Evolutionary conservation across 805 yeast species (phyloP).

Genomic region (Scheffersomyces stipitis): DNA sequence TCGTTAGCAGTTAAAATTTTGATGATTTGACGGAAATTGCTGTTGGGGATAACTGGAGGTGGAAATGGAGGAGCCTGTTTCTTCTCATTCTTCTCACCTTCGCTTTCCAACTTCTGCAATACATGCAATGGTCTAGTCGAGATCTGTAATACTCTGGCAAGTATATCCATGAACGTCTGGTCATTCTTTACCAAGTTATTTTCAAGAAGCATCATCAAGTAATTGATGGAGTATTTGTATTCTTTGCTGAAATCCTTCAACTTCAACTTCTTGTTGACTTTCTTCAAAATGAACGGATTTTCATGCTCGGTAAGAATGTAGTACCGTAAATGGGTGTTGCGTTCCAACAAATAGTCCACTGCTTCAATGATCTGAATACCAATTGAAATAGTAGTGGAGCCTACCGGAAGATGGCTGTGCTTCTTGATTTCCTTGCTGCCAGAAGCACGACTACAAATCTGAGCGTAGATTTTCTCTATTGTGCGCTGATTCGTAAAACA

Average conservation of each 20-base stretch:
- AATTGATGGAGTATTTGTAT: constrained; percentile 70
- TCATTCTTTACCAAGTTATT: constrained; percentile 68
- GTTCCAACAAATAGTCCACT: constrained; percentile 65
- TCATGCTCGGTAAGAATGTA: constrained; percentile 79
- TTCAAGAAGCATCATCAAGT: constrained; percentile 61
- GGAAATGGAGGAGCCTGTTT: constrained; percentile 25
- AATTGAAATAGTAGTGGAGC: constrained; percentile 65
- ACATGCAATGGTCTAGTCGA: constrained; percentile 71
- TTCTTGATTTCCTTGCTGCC: constrained; percentile 7
- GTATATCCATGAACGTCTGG: constrained; percentile 69
- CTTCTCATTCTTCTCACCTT: constrained; percentile 12
- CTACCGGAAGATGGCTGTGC: constrained; percentile 48
- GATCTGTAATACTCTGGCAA: constrained; percentile 73
- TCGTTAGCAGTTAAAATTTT: constrained; percentile 75
- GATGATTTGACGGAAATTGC: constrained; percentile 61
- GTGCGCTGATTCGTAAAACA: constrained; percentile 63
- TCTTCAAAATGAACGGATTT: constrained; percentile 37
- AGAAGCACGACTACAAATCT: constrained; percentile 51
- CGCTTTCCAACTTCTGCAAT: constrained; percentile 36
- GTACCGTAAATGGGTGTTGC: constrained; percentile 64
- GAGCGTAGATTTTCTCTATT: constrained; percentile 60
- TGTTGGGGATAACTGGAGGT: constrained; percentile 64
- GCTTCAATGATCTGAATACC: constrained; percentile 79
- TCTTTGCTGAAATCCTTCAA: constrained; percentile 25
- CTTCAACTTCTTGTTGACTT: constrained; percentile 29